These are phyloP conservation scores for Suillus luteus DNA, from an alignment of 768 basidiomycete genomes.

Conservation along the genomic window DNA sequence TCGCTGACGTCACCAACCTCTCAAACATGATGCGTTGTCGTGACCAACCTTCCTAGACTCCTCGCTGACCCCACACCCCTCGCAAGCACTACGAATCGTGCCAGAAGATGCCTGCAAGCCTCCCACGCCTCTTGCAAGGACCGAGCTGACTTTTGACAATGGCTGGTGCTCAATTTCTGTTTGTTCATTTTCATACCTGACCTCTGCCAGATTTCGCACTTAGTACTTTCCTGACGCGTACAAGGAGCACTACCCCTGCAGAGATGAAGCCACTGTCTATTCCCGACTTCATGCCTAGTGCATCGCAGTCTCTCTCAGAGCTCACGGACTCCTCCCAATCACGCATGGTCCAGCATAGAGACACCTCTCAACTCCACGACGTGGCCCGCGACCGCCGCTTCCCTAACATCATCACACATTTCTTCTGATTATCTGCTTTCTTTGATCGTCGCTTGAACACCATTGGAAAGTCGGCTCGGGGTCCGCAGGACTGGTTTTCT, in stretches of 20 bases:
- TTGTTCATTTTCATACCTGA: background rate
- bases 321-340: constrained; percentile 57
- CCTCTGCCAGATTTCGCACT: constrained; percentile 69
- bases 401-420: constrained; percentile 67
- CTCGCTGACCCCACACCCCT: too few relatives aligned
- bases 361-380: constrained; percentile 60
- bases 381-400: constrained; percentile 54
- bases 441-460: constrained; percentile 55
- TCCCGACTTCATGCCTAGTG: constrained; percentile 54
- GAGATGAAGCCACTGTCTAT: constrained; percentile 45
- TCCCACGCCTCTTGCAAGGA: too few relatives aligned
- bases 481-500: constrained; percentile 80
- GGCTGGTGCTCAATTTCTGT: constrained; percentile 47
- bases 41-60: too few relatives aligned
- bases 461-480: constrained; percentile 87
- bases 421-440: constrained; percentile 61
- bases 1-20: too few relatives aligned
- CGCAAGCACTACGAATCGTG: too few relatives aligned
- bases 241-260: constrained; percentile 76
- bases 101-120: too few relatives aligned
- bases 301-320: constrained; percentile 49
- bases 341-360: constrained; percentile 57
- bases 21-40: too few relatives aligned
- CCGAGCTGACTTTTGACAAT: constrained; percentile 67
- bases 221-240: constrained; percentile 87